Conservation (phyloP, 768 basidiomycete species). For the Russula lepida region DNA sequence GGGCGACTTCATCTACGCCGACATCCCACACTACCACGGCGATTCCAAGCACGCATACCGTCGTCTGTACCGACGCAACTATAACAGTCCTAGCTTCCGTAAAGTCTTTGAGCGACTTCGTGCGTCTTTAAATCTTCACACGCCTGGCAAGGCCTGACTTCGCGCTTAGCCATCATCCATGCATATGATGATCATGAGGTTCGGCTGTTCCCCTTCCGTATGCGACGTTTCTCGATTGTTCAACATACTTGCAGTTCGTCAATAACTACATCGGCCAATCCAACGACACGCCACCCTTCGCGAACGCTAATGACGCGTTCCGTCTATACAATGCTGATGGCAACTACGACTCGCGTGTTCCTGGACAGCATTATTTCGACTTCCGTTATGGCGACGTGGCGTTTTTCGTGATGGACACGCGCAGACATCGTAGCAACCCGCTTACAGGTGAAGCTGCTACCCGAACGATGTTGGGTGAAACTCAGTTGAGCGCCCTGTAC, state of each 20-base stretch:
- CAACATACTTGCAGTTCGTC: slow-evolving; percentile 36
- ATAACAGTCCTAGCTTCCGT: slow-evolving; percentile 53
- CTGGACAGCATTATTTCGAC: slow-evolving; percentile 46
- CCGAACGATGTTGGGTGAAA: slow-evolving; percentile 60
- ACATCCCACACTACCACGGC: slow-evolving; percentile 57
- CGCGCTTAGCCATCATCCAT: slow-evolving; percentile 49
- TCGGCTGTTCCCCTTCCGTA: not conserved
- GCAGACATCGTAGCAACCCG: slow-evolving; percentile 45
- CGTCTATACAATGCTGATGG: slow-evolving; percentile 52
- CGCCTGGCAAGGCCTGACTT: not conserved
- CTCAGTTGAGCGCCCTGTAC: slow-evolving; percentile 51
- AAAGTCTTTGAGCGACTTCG: slow-evolving; percentile 63
- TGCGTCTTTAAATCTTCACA: slow-evolving; percentile 31
- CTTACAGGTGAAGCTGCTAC: slow-evolving; percentile 32
- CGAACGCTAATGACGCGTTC: slow-evolving; percentile 54
- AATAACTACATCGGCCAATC: slow-evolving; percentile 59
- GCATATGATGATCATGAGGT: slow-evolving; percentile 73
- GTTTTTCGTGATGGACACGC: slow-evolving; percentile 74
- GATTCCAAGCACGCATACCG: slow-evolving; percentile 50
- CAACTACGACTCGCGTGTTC: slow-evolving; percentile 46
- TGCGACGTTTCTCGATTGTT: not conserved
- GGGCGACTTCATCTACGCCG: slow-evolving; percentile 72
- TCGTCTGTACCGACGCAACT: slow-evolving; percentile 60
- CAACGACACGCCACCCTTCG: slow-evolving; percentile 47
- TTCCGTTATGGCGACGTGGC: slow-evolving; percentile 61